Conservation (phyloP, 768 basidiomycete species). For the Saitozyma podzolica region DNA sequence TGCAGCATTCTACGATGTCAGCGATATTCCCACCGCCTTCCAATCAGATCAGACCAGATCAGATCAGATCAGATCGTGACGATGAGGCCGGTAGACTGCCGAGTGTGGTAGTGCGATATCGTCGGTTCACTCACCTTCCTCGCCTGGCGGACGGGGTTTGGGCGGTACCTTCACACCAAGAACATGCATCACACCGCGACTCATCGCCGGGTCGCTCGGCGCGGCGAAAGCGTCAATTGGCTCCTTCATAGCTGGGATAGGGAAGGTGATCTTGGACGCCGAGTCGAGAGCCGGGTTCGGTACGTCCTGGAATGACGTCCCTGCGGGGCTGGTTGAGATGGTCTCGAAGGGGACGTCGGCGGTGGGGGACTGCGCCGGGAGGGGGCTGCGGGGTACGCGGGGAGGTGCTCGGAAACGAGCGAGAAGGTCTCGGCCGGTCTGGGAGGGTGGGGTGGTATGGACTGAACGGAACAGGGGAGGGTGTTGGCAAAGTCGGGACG, state of each 20-base stretch:
- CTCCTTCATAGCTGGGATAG: constrained; percentile 37
- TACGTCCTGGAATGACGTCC: constrained; percentile 39
- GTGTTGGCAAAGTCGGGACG: too few species aligned
- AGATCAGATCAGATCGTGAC: too few species aligned
- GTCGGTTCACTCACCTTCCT: constrained; percentile 43
- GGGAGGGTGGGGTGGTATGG: not conserved
- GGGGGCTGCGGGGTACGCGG: not conserved
- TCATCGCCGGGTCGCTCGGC: too few species aligned
- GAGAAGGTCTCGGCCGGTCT: constrained; percentile 6
- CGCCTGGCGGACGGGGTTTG: constrained; percentile 46
- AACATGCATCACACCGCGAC: too few species aligned
- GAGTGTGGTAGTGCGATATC: not conserved
- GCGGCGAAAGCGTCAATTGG: too few species aligned
- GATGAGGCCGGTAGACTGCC: not conserved
- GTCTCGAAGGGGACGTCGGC: constrained; percentile 27
- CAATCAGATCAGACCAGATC: not conserved
- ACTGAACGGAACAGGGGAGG: too few species aligned
- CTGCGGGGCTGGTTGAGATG: constrained; percentile 30
- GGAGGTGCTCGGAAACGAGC: constrained; percentile 8
- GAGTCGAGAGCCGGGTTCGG: constrained; percentile 20
- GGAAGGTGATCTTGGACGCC: constrained; percentile 14
- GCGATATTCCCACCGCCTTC: not conserved
- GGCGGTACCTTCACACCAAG: constrained; percentile 23
- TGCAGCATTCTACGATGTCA: constrained; percentile 73
- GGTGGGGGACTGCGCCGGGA: not conserved